Evolutionary conservation across 2,329 filamentous ascomycete species (phyloP).

Genomic region (Diaporthe sp.): DNA sequence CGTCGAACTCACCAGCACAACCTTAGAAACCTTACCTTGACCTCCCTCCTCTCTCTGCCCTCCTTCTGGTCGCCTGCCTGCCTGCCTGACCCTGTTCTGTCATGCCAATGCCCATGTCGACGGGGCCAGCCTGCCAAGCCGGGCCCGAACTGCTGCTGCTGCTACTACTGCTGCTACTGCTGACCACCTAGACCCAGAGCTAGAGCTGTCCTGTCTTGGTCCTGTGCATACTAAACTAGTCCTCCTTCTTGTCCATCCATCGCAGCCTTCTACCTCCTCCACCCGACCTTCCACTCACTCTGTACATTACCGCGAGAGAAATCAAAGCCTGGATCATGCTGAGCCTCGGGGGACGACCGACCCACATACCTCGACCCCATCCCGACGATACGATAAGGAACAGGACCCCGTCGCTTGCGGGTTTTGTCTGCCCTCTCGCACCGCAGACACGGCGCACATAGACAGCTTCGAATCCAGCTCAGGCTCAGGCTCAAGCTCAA

Average conservation of each 20-base stretch:
- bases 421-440: background rate
- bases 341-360: background rate
- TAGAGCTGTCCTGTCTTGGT: slow-evolving; percentile 24
- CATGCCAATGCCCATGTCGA: slow-evolving; percentile 22
- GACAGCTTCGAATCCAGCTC: slow-evolving; percentile 5
- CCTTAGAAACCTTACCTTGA: slow-evolving; percentile 17
- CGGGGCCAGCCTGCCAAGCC: slow-evolving; percentile 20
- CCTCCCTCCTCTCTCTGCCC: background rate
- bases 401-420: background rate
- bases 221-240: slow-evolving; percentile 15
- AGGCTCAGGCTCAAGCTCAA: background rate
- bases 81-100: slow-evolving; percentile 6
- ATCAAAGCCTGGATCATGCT: slow-evolving; percentile 21
- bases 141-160: slow-evolving; percentile 1
- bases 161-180: background rate
- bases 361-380: slow-evolving; percentile 14
- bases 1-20: background rate
- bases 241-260: background rate
- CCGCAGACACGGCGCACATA: background rate
- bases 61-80: too few relatives aligned
- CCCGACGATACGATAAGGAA: slow-evolving; percentile 10
- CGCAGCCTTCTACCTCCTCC: background rate
- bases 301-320: slow-evolving; percentile 9
- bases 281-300: background rate
- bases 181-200: slow-evolving; percentile 8